Evolutionary conservation across 441 rosid genomes (phyloP).

Genomic region (Adansonia gregorii): DNA sequence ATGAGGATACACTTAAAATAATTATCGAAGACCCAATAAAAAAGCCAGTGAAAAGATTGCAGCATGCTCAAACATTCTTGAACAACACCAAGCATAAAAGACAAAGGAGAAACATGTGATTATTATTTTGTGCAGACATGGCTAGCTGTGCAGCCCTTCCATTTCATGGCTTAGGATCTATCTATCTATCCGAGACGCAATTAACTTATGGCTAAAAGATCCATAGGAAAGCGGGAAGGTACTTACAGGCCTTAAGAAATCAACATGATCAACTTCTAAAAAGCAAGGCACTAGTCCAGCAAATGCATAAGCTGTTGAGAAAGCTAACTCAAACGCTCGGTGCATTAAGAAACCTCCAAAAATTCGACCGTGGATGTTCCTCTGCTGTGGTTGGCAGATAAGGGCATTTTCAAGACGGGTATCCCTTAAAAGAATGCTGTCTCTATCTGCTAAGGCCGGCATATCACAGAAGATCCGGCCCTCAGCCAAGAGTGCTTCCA

Average conservation of each 20-base stretch:
- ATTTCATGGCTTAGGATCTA: neutral
- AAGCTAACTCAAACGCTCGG: slow-evolving; percentile 74
- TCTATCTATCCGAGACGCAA: neutral
- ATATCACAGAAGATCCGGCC: slow-evolving; percentile 73
- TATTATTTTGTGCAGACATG: neutral
- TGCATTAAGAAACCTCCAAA: slow-evolving; percentile 83
- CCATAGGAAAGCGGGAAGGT: neutral
- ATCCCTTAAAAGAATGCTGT: slow-evolving; percentile 71
- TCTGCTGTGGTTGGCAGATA: slow-evolving; percentile 83
- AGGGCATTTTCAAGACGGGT: slow-evolving; percentile 62
- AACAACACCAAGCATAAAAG: neutral
- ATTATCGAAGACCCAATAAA: neutral
- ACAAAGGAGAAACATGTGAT: neutral
- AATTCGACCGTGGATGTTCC: slow-evolving; percentile 79
- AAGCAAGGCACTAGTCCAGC: slow-evolving; percentile 79
- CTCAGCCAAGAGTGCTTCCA: slow-evolving; percentile 60
- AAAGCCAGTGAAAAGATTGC: neutral
- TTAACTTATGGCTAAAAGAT: neutral
- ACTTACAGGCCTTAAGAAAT: slow-evolving; percentile 76
- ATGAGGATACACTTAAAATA: neutral
- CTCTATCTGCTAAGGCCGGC: slow-evolving; percentile 83
- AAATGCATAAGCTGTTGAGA: slow-evolving; percentile 74
- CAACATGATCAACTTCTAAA: slow-evolving; percentile 81
- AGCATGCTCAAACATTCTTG: too few relatives aligned
- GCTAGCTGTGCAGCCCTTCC: too few relatives aligned